Evolutionary conservation across 1,139 yeast genomes (phyloP), one percentile per base, ranked within the genome.

Genomic region (Kluyveromyces marxianus): DNA sequence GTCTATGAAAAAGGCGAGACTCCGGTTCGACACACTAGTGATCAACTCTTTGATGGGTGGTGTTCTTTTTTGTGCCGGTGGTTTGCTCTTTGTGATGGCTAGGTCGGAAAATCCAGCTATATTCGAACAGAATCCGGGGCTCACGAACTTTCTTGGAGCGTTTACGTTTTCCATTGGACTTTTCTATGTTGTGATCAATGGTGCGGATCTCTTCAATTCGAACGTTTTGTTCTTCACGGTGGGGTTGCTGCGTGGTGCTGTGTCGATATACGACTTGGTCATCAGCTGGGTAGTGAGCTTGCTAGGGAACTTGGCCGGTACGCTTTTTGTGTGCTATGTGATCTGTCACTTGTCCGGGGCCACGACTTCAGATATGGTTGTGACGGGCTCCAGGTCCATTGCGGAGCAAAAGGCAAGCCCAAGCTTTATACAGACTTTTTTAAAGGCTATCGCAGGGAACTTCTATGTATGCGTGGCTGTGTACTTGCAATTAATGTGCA

Each of bases 1-100:
- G 0, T 73, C 87, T 2, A 84, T 83, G 92, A 84, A 84, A 60
- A 84, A 84, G 58, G 76, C 90, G 2, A 71, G 94, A 58, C 71
- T 83, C 26, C 72, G 79, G 48, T 53, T 79, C 4, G 81, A 79
- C 49, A 72, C 80, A 1, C 62, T 84, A 29, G 54, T 78, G 0
- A 58, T 83, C 31, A 83, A 83, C 59, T 77, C 89, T 1, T 60
- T 84, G 7, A 65, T 83, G 53, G 95, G 90, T 2, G 95, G 90
- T 0, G 57, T 83, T 1, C 61, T 85, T 8, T 84, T 86, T 61
- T 65, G 83, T 29, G 68, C 81, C 2, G 95, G 95, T 7, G 88
- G 92, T 0, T 79, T 85, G 85, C 69, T 85, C 25, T 77, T 75
- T 54, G 69, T 81, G 2, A 64, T 76, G 54, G 69, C 76, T 4